A percentile compares a stretch with the other conserved stretches of the same genome.
Evolutionary conservation across 1,284 basidiomycete genomes (phyloP).

Genomic region (Irpex sp.): DNA sequence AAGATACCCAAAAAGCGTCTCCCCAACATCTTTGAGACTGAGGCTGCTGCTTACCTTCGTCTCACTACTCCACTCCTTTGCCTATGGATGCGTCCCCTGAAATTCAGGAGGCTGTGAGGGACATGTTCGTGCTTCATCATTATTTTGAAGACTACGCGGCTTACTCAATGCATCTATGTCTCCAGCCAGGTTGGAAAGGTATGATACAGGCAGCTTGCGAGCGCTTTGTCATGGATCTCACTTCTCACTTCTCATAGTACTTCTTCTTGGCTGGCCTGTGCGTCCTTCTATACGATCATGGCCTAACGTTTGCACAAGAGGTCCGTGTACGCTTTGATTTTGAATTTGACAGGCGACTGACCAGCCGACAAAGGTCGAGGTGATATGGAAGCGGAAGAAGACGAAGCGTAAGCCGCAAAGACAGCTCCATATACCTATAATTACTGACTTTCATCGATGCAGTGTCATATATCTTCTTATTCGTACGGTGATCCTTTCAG

Average conservation of each 20-base stretch:
- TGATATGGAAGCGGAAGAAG: conserved; percentile 4
- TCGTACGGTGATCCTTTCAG: background rate
- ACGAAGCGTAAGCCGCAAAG: background rate
- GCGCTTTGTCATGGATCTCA: no score
- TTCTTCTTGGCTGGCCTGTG: conserved; percentile 1
- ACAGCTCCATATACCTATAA: background rate
- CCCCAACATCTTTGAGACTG: background rate
- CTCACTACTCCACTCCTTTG: background rate
- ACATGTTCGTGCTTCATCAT: background rate
- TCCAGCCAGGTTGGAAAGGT: background rate
- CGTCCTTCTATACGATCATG: background rate
- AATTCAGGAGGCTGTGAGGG: background rate
- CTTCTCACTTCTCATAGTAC: background rate
- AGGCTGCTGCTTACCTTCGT: background rate
- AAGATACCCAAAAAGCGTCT: background rate
- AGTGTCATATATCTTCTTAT: background rate
- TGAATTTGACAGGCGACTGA: background rate
- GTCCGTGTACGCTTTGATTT: background rate
- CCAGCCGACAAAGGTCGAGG: background rate
- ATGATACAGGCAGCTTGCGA: background rate
- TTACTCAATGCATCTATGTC: background rate
- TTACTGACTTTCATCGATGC: background rate
- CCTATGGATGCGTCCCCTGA: background rate
- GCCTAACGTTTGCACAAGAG: background rate
- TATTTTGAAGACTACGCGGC: background rate